Conservation (phyloP, 148 eudicot species). For the Oxyria digyna region DNA sequence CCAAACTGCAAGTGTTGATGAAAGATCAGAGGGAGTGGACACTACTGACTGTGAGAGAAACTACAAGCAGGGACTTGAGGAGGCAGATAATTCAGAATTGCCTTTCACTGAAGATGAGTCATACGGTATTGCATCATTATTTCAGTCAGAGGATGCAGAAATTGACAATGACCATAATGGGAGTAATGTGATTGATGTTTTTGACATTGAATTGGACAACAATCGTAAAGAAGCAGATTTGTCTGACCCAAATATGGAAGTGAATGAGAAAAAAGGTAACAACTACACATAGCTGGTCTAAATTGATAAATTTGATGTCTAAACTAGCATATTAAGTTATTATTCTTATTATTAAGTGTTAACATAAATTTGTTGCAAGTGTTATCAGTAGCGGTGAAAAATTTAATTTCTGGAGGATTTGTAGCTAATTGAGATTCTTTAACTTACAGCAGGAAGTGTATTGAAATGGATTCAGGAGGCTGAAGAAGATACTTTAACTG, state of each 20-base stretch:
- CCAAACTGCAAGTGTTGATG: background rate
- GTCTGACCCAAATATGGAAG: background rate
- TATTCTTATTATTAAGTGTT: background rate
- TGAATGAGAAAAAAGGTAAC: background rate
- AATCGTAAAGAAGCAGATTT: background rate
- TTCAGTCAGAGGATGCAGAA: background rate
- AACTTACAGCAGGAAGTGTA: background rate
- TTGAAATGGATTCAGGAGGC: background rate
- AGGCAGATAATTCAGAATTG: background rate
- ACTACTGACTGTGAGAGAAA: background rate
- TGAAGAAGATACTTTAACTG: background rate
- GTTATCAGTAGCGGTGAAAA: background rate
- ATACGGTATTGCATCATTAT: background rate
- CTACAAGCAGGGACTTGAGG: no score
- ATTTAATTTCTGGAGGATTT: background rate
- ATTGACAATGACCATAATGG: background rate
- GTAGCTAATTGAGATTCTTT: background rate
- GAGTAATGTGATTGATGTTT: no score
- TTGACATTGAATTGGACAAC: no score
- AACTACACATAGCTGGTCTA: background rate
- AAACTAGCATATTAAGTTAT: background rate
- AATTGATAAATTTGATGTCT: background rate
- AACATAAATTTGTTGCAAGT: background rate
- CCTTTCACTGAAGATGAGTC: background rate
- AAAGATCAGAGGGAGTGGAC: background rate